Evolutionary conservation across 2,329 filamentous ascomycete species (phyloP), one percentile per base, ranked within the genome.

Genomic region (Phaeophleospora eucalypticola): DNA sequence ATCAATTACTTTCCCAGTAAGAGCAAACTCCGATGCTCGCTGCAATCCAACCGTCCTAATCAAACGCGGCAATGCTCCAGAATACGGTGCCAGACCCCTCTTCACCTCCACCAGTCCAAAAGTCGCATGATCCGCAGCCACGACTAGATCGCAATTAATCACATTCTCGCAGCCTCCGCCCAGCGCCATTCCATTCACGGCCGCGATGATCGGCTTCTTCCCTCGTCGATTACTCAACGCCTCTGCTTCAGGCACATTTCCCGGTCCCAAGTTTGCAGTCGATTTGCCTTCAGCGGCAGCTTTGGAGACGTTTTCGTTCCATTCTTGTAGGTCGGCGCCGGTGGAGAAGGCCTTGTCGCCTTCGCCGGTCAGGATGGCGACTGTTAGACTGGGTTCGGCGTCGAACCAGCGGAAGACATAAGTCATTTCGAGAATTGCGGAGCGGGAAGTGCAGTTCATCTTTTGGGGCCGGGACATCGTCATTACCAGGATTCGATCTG

Each of bases 141-240:
- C 65, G 2, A 89, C 76, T 46, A 91, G 69, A 70, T 93, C 87
- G 53, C 52, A 79, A 66, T 89, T 88, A 40, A 85, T 71, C 10
- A 81, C 76, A 70, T 89, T 87, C 71, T 91, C 87, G 67, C 86
- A 83, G 1, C 86, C 87, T 43, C 86, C 87, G 29, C 87, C 87
- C 37, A 87, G 75, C 48, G 84, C 86, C 15, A 85, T 71, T 4
- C 87, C 87, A 60, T 89, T 87, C 16, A 90, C 83, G 1, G 86
- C 87, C 1, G 82, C 84, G 20, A 91, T 77, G 45, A 91, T 75
- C 4, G 87, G 87, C 61, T 91, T 91, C 66, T 80, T 81, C 39
- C 85, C 85, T 4, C 68, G 65, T 19, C 86, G 51, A 63, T 63
- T 6, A 48, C 46, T 29, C 58, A 53, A 17, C 53, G 45, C 21